Evolutionary conservation across 306 rosid genomes (phyloP).

Genomic region (Alnus glutinosa): DNA sequence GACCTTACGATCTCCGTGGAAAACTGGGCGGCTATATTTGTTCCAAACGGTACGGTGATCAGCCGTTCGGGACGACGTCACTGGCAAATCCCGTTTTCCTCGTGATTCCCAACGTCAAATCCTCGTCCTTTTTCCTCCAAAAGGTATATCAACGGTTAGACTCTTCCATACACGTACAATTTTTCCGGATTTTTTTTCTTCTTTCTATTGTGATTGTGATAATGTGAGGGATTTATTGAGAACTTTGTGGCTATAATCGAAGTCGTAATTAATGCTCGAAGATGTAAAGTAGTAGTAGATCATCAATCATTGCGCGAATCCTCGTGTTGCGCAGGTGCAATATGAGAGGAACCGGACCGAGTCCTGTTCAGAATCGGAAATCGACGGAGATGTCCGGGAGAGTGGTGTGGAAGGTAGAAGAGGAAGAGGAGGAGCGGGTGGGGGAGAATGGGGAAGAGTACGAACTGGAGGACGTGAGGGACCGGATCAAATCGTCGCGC

Average conservation of each 20-base stretch:
- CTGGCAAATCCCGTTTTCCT: neutral
- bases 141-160: neutral
- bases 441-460: conserved; percentile 41
- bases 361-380: neutral
- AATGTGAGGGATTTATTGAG: neutral
- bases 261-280: neutral
- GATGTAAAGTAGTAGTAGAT: neutral
- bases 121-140: neutral
- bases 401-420: conserved; percentile 1
- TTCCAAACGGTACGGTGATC: neutral
- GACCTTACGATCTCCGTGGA: neutral
- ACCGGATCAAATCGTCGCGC: conserved; percentile 64
- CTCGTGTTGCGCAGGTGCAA: neutral
- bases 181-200: neutral
- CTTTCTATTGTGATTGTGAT: neutral
- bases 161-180: neutral
- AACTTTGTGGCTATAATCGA: neutral
- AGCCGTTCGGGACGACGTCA: neutral
- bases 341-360: neutral
- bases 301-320: neutral
- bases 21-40: neutral
- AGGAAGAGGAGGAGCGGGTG: conserved; percentile 9
- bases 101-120: neutral
- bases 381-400: neutral
- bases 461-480: conserved; percentile 53